Conservation (phyloP, 176 grass and related monocot genomes). For the Dendrocalamus sinicus region DNA sequence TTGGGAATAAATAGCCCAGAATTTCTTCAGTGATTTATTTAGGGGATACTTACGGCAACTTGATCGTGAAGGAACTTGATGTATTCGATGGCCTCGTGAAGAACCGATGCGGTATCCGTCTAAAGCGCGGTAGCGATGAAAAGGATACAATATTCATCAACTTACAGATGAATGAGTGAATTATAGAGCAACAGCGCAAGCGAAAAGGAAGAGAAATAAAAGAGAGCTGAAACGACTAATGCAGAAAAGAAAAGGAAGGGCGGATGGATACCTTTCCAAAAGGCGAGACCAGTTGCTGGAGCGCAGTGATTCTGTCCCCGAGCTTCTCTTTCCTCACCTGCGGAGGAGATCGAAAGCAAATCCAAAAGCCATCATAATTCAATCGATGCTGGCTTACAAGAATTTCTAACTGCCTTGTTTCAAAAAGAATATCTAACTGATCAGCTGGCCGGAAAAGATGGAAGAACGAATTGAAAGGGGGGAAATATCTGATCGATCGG, state of each 20-base stretch:
- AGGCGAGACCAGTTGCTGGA: constrained; percentile 97
- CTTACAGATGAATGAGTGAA: neutral
- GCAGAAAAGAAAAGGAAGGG: constrained; percentile 1
- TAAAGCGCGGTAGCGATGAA: constrained; percentile 23
- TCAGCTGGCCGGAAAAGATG: neutral
- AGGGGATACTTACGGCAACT: constrained; percentile 72
- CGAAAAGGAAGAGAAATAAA: neutral
- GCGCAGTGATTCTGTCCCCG: constrained; percentile 98
- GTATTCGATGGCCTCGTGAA: constrained; percentile 93
- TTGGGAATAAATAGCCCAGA: neutral
- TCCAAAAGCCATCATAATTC: constrained; percentile 9
- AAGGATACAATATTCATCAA: constrained; percentile 14
- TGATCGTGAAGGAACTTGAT: constrained; percentile 92
- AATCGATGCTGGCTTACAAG: constrained; percentile 13
- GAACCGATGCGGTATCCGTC: constrained; percentile 98
- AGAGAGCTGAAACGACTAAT: constrained; percentile 14
- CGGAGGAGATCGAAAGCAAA: constrained; percentile 26
- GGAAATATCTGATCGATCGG: neutral
- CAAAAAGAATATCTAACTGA: neutral
- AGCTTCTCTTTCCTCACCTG: constrained; percentile 98
- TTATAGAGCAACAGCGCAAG: neutral
- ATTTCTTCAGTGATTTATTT: neutral
- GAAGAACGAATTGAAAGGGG: neutral
- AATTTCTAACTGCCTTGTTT: neutral
- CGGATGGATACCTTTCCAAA: constrained; percentile 83